Conservation (phyloP, 163 green algal genomes). For the Scenedesmus sp. region DNA sequence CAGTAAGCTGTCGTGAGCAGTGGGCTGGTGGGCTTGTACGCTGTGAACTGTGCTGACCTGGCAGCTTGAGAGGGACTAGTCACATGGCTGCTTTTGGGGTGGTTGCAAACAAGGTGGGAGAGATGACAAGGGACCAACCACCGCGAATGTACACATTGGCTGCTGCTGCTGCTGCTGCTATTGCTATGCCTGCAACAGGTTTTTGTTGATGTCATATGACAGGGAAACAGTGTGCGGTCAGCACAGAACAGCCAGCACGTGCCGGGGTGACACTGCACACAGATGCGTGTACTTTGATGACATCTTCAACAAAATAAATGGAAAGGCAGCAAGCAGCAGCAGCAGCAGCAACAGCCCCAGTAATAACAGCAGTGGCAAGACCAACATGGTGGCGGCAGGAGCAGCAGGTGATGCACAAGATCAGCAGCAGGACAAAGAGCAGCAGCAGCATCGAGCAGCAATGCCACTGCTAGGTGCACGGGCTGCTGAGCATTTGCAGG, state of each 20-base stretch:
- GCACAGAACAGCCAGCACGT: constrained; percentile 1
- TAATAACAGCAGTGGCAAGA: background rate
- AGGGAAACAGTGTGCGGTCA: constrained; percentile 7
- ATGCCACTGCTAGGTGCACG: background rate
- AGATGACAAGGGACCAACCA: too few relatives aligned
- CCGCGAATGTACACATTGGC: too few relatives aligned
- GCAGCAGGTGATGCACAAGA: background rate
- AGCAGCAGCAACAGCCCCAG: constrained; percentile 23
- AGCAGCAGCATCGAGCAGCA: constrained; percentile 36
- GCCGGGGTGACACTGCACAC: constrained; percentile 1
- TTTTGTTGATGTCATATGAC: constrained; percentile 45
- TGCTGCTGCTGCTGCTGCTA: background rate
- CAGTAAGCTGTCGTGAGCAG: background rate
- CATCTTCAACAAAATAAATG: background rate
- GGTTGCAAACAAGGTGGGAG: too few relatives aligned
- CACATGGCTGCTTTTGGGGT: too few relatives aligned
- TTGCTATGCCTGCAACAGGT: constrained; percentile 20
- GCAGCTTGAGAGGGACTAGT: too few relatives aligned
- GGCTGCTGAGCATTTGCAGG: background rate
- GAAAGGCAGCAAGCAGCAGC: background rate
- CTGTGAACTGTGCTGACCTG: background rate
- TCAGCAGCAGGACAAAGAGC: constrained; percentile 1
- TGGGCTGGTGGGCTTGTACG: too few relatives aligned
- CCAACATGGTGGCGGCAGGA: background rate
- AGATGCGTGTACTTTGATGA: constrained; percentile 29